phyloP scores from a whole-genome alignment of 2,329 filamentous ascomycete genomes.

The Cadophora sp. region DNA sequence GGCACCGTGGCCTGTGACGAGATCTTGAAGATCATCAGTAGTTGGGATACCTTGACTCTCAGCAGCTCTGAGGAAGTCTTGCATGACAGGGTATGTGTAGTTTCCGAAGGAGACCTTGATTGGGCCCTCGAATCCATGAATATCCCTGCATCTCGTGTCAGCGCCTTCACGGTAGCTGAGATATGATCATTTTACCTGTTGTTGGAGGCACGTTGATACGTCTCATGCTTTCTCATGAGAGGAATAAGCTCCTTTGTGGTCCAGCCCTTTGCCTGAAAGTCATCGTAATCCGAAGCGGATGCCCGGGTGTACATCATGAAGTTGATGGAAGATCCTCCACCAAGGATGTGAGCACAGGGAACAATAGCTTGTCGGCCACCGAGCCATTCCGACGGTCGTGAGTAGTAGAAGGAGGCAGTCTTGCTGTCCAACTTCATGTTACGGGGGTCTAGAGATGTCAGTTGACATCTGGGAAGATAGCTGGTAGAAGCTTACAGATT shows the following conservation, averaged over 20 bases:
- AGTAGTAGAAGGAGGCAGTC: constrained; percentile 76
- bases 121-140: constrained; percentile 80
- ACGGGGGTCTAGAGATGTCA: constrained; percentile 38
- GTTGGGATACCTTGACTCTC: constrained; percentile 78
- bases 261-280: constrained; percentile 62
- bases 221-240: constrained; percentile 64
- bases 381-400: constrained; percentile 60
- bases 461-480: constrained; percentile 28
- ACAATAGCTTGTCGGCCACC: constrained; percentile 60
- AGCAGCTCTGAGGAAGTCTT: constrained; percentile 76
- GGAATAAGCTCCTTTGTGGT: constrained; percentile 58
- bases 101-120: constrained; percentile 68
- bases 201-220: constrained; percentile 59
- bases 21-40: constrained; percentile 79
- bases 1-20: constrained; percentile 70
- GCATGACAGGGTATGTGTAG: constrained; percentile 77
- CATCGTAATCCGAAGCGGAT: constrained; percentile 56
- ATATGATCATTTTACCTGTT: constrained; percentile 53
- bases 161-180: not conserved
- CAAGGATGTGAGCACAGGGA: constrained; percentile 58
- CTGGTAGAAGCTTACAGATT: constrained; percentile 54
- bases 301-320: constrained; percentile 61
- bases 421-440: constrained; percentile 55
- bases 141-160: constrained; percentile 52
- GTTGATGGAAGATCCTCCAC: constrained; percentile 68